Conservation (phyloP, 345 rosid species). For the Limnanthes douglasii region DNA sequence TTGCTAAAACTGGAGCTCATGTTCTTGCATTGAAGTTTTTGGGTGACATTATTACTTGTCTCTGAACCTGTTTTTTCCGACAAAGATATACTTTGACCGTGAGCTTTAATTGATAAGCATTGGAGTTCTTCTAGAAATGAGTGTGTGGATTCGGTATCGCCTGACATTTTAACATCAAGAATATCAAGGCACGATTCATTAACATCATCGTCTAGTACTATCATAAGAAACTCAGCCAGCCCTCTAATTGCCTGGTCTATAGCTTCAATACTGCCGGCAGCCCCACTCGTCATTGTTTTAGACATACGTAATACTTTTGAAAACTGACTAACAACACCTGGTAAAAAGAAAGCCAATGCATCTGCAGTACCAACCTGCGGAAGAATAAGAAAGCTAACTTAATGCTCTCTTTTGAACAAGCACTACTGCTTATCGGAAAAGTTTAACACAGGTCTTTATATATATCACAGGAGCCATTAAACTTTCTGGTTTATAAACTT, state of each 20-base stretch:
- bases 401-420: no score
- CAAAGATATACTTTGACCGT: conserved; percentile 15
- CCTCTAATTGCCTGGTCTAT: conserved; percentile 73
- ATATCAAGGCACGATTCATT: conserved; percentile 27
- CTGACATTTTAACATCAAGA: no score
- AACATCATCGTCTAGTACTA: conserved; percentile 64
- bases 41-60: conserved; percentile 10
- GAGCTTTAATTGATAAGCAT: conserved; percentile 32
- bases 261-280: conserved; percentile 81
- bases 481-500: no score
- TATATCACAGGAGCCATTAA: no score
- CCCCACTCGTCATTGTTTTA: conserved; percentile 75
- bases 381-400: conserved; percentile 6
- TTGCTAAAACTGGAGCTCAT: conserved; percentile 11
- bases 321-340: conserved; percentile 88
- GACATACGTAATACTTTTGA: conserved; percentile 64
- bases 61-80: conserved; percentile 19
- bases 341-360: conserved; percentile 86
- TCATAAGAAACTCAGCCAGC: conserved; percentile 82
- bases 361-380: conserved; percentile 84
- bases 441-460: no score
- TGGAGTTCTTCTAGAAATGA: conserved; percentile 54
- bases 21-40: conserved; percentile 12
- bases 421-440: no score
- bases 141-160: conserved; percentile 23